Percentiles rank a stretch among this genome's conserved stretches.
phyloP scores from a whole-genome alignment of 352 stramenopile genomes.

The Peronospora belbahrii region DNA sequence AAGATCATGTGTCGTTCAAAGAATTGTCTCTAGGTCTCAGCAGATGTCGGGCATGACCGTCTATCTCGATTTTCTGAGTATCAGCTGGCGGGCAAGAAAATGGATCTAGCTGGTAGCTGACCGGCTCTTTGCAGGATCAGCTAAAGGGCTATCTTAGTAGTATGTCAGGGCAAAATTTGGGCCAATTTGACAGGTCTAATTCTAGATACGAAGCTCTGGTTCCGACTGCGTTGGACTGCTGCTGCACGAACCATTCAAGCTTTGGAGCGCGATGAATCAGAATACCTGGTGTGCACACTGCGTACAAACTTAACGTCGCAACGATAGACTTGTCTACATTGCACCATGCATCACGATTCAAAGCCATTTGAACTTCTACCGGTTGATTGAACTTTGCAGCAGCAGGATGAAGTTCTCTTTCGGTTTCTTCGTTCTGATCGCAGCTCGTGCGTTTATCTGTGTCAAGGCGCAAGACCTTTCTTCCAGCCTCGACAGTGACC shows the following conservation, averaged over 20 bases:
- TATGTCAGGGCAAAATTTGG: not conserved
- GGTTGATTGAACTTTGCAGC: not conserved
- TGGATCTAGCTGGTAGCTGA: not conserved
- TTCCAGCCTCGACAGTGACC: constrained; percentile 9
- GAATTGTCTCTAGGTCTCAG: no score
- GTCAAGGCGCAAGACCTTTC: constrained; percentile 2
- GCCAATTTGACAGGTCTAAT: constrained; percentile 25
- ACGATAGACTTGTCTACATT: constrained; percentile 1
- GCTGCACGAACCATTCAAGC: constrained; percentile 16
- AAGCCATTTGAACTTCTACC: constrained; percentile 27
- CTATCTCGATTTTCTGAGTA: no score
- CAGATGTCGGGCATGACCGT: no score
- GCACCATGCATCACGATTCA: constrained; percentile 3
- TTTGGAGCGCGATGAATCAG: constrained; percentile 5
- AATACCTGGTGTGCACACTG: not conserved
- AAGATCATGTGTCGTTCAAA: no score
- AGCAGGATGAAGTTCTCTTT: constrained; percentile 16
- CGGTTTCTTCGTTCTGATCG: constrained; percentile 3
- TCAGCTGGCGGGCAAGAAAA: constrained; percentile 7
- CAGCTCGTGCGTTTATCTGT: constrained; percentile 1
- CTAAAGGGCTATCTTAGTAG: no score
- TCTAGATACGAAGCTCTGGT: constrained; percentile 10
- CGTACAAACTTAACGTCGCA: constrained; percentile 11
- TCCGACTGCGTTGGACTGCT: constrained; percentile 3
- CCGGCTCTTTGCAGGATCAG: not conserved